Conservation (phyloP, 106 monocot genomes). For the Narthecium ossifragum region DNA sequence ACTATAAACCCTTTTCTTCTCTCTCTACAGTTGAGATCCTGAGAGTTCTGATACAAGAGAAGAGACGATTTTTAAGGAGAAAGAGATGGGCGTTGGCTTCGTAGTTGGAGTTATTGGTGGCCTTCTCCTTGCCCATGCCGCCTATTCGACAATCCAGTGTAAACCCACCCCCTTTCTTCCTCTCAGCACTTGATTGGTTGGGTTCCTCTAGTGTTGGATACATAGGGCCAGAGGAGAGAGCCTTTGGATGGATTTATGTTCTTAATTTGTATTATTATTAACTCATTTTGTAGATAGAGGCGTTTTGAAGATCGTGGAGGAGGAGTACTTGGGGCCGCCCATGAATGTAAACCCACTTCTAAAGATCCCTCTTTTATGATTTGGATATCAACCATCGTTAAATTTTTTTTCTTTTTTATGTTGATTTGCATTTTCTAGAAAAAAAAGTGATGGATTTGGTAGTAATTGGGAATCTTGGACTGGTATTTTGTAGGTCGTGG, state of each 20-base stretch:
- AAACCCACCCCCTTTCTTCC: not conserved
- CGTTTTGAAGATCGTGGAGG: conserved; percentile 83
- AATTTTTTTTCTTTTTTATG: not conserved
- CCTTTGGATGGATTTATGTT: too few relatives aligned
- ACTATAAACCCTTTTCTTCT: too few relatives aligned
- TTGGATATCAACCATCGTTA: too few relatives aligned
- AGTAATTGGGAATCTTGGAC: too few relatives aligned
- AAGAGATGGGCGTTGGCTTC: conserved; percentile 57
- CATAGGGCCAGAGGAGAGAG: too few relatives aligned
- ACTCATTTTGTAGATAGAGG: conserved; percentile 66
- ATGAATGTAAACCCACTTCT: conserved; percentile 14
- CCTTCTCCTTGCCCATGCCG: conserved; percentile 73
- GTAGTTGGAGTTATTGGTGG: conserved; percentile 59
- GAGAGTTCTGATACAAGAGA: too few relatives aligned
- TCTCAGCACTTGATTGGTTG: not conserved
- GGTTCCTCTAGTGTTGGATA: too few relatives aligned
- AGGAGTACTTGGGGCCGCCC: conserved; percentile 77
- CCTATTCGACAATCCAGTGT: conserved; percentile 84
- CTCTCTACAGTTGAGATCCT: too few relatives aligned
- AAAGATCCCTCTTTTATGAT: too few relatives aligned
- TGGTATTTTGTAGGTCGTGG: conserved; percentile 65
- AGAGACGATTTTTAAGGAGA: too few relatives aligned
- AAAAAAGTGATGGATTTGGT: conserved; percentile 1
- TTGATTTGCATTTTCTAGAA: not conserved
- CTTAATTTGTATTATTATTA: too few relatives aligned